These are phyloP conservation scores for Prunus dulcis DNA, from an alignment of 306 rosid species.

Conservation along the genomic window DNA sequence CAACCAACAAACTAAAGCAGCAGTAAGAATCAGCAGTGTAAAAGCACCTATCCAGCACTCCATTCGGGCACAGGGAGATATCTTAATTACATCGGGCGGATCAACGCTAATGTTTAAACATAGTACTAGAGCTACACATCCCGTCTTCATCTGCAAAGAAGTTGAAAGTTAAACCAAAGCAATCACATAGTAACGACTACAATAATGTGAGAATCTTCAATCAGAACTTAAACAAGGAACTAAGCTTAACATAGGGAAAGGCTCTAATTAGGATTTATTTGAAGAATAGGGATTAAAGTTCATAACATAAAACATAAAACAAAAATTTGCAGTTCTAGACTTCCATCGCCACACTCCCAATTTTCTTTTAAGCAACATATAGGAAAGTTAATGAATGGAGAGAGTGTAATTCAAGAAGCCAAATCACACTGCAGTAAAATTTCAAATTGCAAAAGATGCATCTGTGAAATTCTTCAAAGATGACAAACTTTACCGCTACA, in stretches of 20 bases:
- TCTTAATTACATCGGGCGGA: conserved; percentile 98
- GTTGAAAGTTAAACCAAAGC: conserved; percentile 41
- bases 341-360: not conserved
- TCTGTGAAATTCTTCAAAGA: not conserved
- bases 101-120: conserved; percentile 97
- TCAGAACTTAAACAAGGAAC: conserved; percentile 11
- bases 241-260: not conserved
- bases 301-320: not conserved
- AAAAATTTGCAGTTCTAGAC: not conserved
- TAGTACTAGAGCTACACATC: conserved; percentile 95
- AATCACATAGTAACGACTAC: conserved; percentile 4
- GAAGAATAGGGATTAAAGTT: not conserved
- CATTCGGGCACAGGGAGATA: conserved; percentile 99
- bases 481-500: not conserved
- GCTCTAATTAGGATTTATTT: not conserved
- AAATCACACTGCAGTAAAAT: not conserved
- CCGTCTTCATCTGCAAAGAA: conserved; percentile 95
- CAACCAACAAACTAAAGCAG: conserved; percentile 11
- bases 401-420: not conserved
- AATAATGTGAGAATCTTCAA: conserved; percentile 20
- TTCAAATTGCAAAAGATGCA: not conserved
- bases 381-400: not conserved
- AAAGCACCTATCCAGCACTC: conserved; percentile 99
- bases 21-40: conserved; percentile 23
- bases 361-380: not conserved